Conservation (phyloP, 352 stramenopile species). For the Globisporangium alternatum region DNA sequence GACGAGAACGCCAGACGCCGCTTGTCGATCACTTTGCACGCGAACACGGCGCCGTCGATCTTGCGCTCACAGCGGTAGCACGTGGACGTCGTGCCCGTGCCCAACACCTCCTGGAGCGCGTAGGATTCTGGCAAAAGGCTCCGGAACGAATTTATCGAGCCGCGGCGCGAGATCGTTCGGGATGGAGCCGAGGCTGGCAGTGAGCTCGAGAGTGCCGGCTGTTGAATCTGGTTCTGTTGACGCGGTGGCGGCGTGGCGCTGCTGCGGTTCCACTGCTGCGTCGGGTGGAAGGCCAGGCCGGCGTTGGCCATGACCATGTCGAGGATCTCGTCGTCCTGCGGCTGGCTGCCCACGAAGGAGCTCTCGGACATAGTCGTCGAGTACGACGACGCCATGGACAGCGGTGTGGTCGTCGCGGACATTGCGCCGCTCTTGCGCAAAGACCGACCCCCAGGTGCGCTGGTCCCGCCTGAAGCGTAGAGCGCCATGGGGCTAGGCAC, state of each 20-base stretch:
- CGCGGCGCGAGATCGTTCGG: constrained; percentile 10
- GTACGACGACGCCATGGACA: constrained; percentile 19
- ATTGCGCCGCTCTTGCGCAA: constrained; percentile 3
- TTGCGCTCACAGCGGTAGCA: constrained; percentile 58
- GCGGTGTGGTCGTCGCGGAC: constrained; percentile 3
- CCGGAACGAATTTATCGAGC: constrained; percentile 30
- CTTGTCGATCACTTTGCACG: constrained; percentile 84
- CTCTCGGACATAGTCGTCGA: constrained; percentile 39
- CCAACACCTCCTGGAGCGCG: constrained; percentile 55
- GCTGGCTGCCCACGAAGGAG: constrained; percentile 31
- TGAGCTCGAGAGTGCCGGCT: constrained; percentile 4
- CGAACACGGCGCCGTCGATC: constrained; percentile 47
- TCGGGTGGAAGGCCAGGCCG: constrained; percentile 12
- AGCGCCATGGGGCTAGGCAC: constrained; percentile 8
- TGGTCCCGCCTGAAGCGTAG: neutral
- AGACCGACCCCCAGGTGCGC: neutral
- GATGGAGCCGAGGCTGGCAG: neutral
- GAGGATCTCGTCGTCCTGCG: constrained; percentile 26
- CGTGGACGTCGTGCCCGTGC: constrained; percentile 66
- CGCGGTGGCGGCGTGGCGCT: too few species aligned
- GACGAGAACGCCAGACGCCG: constrained; percentile 42
- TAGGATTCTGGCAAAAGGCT: constrained; percentile 40
- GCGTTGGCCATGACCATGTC: constrained; percentile 30
- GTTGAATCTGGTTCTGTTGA: constrained; percentile 1
- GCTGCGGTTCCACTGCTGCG: constrained; percentile 17